Conservation (phyloP, 1,284 basidiomycete species). For the Austroboletus sp. region DNA sequence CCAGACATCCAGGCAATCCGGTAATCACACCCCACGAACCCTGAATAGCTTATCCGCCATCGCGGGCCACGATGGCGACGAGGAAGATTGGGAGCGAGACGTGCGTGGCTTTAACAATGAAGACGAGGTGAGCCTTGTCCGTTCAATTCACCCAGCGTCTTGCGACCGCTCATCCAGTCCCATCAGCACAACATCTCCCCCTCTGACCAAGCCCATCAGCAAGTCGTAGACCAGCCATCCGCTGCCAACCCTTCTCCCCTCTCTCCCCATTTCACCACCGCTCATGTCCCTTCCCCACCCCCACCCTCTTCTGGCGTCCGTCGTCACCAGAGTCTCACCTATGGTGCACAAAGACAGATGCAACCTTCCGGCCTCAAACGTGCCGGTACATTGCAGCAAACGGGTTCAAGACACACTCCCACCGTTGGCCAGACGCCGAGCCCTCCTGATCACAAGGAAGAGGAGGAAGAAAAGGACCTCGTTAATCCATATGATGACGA, state of each 20-base stretch:
- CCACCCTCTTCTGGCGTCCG: slow-evolving; percentile 62
- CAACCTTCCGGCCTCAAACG: slow-evolving; percentile 53
- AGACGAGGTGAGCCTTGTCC: slow-evolving; percentile 47
- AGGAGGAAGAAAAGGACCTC: slow-evolving; percentile 48
- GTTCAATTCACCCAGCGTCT: slow-evolving; percentile 5
- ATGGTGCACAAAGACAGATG: slow-evolving; percentile 49
- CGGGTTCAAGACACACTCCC: slow-evolving; percentile 33
- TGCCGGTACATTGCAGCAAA: slow-evolving; percentile 62
- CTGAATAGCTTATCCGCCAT: slow-evolving; percentile 76
- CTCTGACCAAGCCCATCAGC: slow-evolving; percentile 43
- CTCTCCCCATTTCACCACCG: slow-evolving; percentile 51
- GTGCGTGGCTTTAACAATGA: slow-evolving; percentile 53
- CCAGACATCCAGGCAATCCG: slow-evolving; percentile 47
- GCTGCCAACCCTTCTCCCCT: slow-evolving; percentile 46
- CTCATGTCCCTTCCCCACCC: slow-evolving; percentile 60
- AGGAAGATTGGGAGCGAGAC: slow-evolving; percentile 75
- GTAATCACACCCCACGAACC: slow-evolving; percentile 61
- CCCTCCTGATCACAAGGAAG: slow-evolving; percentile 47
- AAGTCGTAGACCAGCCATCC: slow-evolving; percentile 45
- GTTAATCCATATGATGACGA: slow-evolving; percentile 53
- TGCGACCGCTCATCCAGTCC: slow-evolving; percentile 5
- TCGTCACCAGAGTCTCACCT: slow-evolving; percentile 70
- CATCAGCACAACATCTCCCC: slow-evolving; percentile 26
- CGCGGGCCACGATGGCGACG: slow-evolving; percentile 75
- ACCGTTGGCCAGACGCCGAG: slow-evolving; percentile 38